Evolutionary conservation across 2,329 filamentous ascomycete species (phyloP), one percentile per base, ranked within the genome.

Genomic region (Calonectria multiphialidica): DNA sequence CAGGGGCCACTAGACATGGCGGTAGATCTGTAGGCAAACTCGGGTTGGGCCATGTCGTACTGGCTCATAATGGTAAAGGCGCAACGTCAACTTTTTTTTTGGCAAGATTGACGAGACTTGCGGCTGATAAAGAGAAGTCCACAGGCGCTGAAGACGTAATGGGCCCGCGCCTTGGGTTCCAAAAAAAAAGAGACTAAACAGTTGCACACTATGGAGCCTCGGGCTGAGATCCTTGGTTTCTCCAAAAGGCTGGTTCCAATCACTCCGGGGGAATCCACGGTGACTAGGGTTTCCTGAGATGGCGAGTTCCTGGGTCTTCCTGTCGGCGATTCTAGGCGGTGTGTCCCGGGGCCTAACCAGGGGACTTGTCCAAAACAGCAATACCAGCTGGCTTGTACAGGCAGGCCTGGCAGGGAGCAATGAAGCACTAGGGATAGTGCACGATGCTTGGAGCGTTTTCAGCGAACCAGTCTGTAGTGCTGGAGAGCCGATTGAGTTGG

Each of bases 1-100:
- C 88, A 90, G 70, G 87, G 84, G 77, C 87, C 84, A 81, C 84
- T 85, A 73, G 86, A 82, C 81, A 85, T 84, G 78, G 83, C 82
- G 76, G 87, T 80, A 74, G 81, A 83, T 80, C 84, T 86, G 82
- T 88, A 89, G 74, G 84, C 82, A 83, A 86, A 84, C 66, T 88
- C 85, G 78, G 85, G 83, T 75, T 87, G 86, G 53, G 85, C 83
- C 86, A 88, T 87, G 74, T 84, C 81, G 79, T 81, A 80, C 72
- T 81, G 80, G 78, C 81, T 82, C 82, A 84, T 83, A 77, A 78
- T 81, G 79, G 70, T 68, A 75, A 75, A 75, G 71, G 64, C 71
- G 74, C 72, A 76, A 75, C 68, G 77, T 75, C 75, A 74, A 76
- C 69, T 71, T 73, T 62, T 44, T 71, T 73, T 62, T 44, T 64